A percentile compares a stretch with the other conserved stretches of the same genome.
phyloP scores from a whole-genome alignment of 1,284 basidiomycete species.

The Gymnopus androsaceus region DNA sequence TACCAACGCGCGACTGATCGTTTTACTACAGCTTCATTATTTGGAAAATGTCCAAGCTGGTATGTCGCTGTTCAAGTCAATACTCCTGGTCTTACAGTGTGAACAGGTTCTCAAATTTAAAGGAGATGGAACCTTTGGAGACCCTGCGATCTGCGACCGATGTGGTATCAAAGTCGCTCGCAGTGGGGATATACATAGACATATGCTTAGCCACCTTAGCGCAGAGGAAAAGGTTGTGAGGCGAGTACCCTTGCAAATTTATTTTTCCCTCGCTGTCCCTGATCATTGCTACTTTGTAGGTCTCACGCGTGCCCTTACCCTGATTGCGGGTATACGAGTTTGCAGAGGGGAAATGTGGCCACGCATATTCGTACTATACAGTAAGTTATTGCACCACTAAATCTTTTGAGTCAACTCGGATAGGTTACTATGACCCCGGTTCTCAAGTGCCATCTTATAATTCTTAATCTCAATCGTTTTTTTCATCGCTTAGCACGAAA shows the following conservation, averaged over 20 bases:
- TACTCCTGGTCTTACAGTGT: too few relatives aligned
- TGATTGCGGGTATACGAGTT: constrained; percentile 21
- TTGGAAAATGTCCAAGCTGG: too few relatives aligned
- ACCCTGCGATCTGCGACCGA: constrained; percentile 12
- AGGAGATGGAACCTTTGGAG: not conserved
- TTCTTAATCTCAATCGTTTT: not conserved
- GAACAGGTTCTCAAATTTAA: not conserved
- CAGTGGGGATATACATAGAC: constrained; percentile 23
- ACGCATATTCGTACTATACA: constrained; percentile 22
- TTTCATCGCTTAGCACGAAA: not conserved
- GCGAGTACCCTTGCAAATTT: not conserved
- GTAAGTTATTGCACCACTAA: too few relatives aligned
- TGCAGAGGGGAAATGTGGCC: constrained; percentile 25
- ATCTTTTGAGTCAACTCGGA: too few relatives aligned
- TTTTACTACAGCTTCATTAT: too few relatives aligned
- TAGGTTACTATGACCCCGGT: too few relatives aligned
- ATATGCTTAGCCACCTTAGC: constrained; percentile 23
- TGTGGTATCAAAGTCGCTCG: constrained; percentile 21
- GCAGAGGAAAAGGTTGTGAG: not conserved
- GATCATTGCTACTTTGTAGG: constrained; percentile 13
- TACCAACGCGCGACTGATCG: too few relatives aligned
- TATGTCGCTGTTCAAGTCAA: too few relatives aligned
- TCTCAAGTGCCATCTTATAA: too few relatives aligned
- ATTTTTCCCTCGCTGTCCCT: not conserved
- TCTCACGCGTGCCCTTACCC: constrained; percentile 22